Conservation (phyloP, 805 yeast genomes). For the Clavispora phyllophila region DNA sequence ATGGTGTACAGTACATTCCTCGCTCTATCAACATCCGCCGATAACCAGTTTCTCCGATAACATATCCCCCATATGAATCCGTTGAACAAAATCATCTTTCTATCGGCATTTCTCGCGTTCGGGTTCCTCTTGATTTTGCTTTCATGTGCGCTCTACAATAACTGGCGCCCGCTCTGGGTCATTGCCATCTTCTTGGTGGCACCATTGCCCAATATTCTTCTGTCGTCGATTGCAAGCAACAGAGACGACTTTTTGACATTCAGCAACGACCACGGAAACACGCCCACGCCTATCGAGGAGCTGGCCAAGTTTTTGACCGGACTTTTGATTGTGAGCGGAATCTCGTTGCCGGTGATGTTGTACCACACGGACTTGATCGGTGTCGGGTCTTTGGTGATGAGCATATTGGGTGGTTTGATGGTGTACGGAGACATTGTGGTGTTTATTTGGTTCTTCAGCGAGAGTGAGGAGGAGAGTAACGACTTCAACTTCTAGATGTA, state of each 20-base stretch:
- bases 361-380: slow-evolving; percentile 34
- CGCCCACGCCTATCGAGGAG: slow-evolving; percentile 35
- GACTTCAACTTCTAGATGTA: slow-evolving; percentile 37
- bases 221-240: slow-evolving; percentile 31
- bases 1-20: neutral
- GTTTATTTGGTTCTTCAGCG: slow-evolving; percentile 44
- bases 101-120: slow-evolving; percentile 41
- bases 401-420: slow-evolving; percentile 39
- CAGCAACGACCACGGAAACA: slow-evolving; percentile 35
- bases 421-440: slow-evolving; percentile 41
- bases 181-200: slow-evolving; percentile 39
- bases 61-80: slow-evolving; percentile 32
- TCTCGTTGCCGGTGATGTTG: slow-evolving; percentile 38
- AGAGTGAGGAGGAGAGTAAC: slow-evolving; percentile 40
- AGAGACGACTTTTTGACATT: slow-evolving; percentile 42
- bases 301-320: slow-evolving; percentile 37
- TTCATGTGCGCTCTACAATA: slow-evolving; percentile 42
- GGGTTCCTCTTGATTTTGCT: slow-evolving; percentile 40
- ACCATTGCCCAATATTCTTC: slow-evolving; percentile 40
- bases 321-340: slow-evolving; percentile 38
- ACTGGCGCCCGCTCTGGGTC: slow-evolving; percentile 35
- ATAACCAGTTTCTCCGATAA: neutral
- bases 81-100: slow-evolving; percentile 41
- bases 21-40: neutral
- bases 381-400: slow-evolving; percentile 38